Percentiles rank a stretch among this genome's conserved stretches.
These are phyloP conservation scores for Mycothermus thermophilus DNA, from an alignment of 495 filamentous ascomycete species.

Conservation along the genomic window DNA sequence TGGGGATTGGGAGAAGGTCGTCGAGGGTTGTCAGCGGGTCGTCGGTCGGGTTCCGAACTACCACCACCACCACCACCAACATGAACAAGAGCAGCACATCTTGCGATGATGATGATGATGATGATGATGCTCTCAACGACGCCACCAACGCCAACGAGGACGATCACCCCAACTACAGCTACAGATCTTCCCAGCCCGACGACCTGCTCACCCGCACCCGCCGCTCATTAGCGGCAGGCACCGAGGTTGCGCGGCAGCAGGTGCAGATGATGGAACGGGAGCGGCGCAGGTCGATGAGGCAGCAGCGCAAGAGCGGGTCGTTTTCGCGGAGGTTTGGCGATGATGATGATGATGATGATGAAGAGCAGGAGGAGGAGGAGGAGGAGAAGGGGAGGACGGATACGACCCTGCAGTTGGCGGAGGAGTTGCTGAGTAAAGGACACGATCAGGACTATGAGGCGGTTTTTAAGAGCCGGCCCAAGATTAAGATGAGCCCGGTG, in stretches of 20 bases:
- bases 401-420: constrained; percentile 15
- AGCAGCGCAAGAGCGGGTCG: constrained; percentile 19
- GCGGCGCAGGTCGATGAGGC: constrained; percentile 38
- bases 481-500: constrained; percentile 61
- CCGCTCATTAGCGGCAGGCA: constrained; percentile 66
- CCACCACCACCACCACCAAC: too few species aligned
- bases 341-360: constrained; percentile 3
- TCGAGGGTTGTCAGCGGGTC: too few species aligned
- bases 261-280: constrained; percentile 45
- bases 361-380: constrained; percentile 17
- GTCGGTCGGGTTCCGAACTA: too few species aligned
- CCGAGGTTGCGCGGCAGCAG: constrained; percentile 36
- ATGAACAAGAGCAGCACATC: too few species aligned
- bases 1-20: too few species aligned
- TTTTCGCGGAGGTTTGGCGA: too few species aligned
- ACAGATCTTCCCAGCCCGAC: constrained; percentile 20
- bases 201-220: constrained; percentile 61
- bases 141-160: constrained; percentile 19
- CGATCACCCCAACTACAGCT: constrained; percentile 7
- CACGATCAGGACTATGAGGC: constrained; percentile 71
- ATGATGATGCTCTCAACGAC: too few species aligned
- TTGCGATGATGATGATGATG: too few species aligned
- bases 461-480: constrained; percentile 75
- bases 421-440: constrained; percentile 27
- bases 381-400: constrained; percentile 22